Evolutionary conservation across 1,139 yeast species (phyloP).

Genomic region (Candida frijolesensis): DNA sequence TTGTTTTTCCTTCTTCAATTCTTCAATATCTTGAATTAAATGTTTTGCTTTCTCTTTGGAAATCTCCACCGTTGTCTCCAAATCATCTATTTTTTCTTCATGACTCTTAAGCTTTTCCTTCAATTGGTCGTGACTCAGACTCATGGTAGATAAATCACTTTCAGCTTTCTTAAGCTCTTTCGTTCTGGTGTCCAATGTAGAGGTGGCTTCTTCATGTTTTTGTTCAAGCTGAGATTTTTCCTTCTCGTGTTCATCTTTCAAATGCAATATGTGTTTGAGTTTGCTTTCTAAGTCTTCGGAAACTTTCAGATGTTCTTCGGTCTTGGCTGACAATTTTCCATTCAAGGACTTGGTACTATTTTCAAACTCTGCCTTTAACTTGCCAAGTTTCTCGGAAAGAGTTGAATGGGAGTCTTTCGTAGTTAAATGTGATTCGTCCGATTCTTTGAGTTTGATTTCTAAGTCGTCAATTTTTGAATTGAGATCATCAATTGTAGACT

Average conservation of each 20-base stretch:
- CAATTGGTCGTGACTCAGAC: constrained; percentile 7
- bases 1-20: constrained; percentile 7
- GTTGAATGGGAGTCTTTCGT: neutral
- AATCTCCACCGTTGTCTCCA: constrained; percentile 12
- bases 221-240: constrained; percentile 9
- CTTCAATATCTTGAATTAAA: constrained; percentile 11
- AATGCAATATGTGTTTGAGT: constrained; percentile 5
- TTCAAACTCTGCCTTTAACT: constrained; percentile 5
- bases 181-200: neutral
- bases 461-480: constrained; percentile 19
- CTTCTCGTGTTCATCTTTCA: constrained; percentile 9
- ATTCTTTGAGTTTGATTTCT: constrained; percentile 11
- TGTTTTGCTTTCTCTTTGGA: constrained; percentile 12
- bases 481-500: constrained; percentile 8
- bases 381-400: neutral
- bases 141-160: neutral
- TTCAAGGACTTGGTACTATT: neutral
- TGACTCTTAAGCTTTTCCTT: constrained; percentile 7
- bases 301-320: constrained; percentile 8
- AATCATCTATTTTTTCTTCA: constrained; percentile 8
- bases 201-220: constrained; percentile 2
- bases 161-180: constrained; percentile 3
- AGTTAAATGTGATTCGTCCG: neutral
- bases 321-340: constrained; percentile 9
- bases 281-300: constrained; percentile 11